These are phyloP conservation scores for Saccharomycopsis sp. DNA, from an alignment of 805 yeast species.

Conservation along the genomic window DNA sequence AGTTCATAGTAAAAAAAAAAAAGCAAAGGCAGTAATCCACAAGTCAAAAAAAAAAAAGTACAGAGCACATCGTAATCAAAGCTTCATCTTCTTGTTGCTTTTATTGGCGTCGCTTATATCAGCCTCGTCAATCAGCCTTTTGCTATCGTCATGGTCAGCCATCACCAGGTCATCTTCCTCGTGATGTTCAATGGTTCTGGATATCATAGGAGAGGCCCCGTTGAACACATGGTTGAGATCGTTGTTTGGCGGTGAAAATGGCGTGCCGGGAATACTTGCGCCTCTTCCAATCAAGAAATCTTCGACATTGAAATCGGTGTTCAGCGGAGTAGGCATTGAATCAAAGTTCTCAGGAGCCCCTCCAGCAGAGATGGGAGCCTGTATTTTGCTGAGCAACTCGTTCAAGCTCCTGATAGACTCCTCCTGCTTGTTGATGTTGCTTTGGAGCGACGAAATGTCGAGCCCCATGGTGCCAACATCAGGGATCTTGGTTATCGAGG, in stretches of 20 bases:
- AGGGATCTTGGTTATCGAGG: background rate
- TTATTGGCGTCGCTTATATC: background rate
- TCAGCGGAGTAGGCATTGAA: background rate
- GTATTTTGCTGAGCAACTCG: constrained; percentile 11
- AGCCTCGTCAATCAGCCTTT: background rate
- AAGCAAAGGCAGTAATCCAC: too few relatives aligned
- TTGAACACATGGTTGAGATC: background rate
- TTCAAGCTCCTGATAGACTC: constrained; percentile 17
- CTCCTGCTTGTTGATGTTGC: constrained; percentile 15
- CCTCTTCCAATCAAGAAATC: constrained; percentile 9
- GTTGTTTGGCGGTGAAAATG: background rate
- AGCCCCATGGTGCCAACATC: background rate
- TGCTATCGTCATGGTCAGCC: background rate
- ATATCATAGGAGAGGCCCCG: background rate
- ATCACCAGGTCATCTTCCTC: too few relatives aligned
- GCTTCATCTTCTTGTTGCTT: background rate
- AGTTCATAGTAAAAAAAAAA: too few relatives aligned
- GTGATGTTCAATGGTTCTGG: background rate
- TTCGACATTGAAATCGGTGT: constrained; percentile 17
- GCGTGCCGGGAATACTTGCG: background rate
- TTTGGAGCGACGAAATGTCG: constrained; percentile 7
- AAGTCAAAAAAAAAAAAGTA: too few relatives aligned
- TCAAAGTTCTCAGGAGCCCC: background rate
- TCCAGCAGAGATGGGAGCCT: constrained; percentile 6
- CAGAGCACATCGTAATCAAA: background rate